phyloP scores from a whole-genome alignment of 2,329 filamentous ascomycete genomes.

The Mycosphaerella arachidis region DNA sequence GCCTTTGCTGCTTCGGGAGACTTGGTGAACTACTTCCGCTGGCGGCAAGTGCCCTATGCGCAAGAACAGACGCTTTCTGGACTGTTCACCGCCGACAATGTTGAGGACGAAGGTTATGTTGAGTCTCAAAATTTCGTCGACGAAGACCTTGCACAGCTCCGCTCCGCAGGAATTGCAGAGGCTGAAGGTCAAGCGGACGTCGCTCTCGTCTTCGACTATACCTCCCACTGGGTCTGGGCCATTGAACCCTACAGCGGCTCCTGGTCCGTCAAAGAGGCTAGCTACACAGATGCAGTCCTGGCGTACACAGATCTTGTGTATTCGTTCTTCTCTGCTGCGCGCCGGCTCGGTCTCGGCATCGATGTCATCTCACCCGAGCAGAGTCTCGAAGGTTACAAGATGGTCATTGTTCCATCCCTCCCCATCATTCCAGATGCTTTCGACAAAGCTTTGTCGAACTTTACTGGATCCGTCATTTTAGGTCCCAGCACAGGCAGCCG shows the following conservation, averaged over 20 bases:
- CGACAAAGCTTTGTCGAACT: slow-evolving; percentile 12
- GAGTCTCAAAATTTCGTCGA: slow-evolving; percentile 18
- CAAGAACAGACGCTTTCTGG: slow-evolving; percentile 24
- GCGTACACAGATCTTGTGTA: slow-evolving; percentile 19
- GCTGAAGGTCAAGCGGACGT: slow-evolving; percentile 17
- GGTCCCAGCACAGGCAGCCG: slow-evolving; percentile 20
- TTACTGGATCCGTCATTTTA: slow-evolving; percentile 16
- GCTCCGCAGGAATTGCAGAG: neutral
- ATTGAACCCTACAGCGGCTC: slow-evolving; percentile 24
- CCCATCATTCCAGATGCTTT: slow-evolving; percentile 21
- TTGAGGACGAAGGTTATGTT: slow-evolving; percentile 18
- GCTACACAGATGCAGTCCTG: slow-evolving; percentile 13
- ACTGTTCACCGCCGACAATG: slow-evolving; percentile 19
- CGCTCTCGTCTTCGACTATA: slow-evolving; percentile 21
- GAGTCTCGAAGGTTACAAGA: slow-evolving; percentile 18
- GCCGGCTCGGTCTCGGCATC: slow-evolving; percentile 20
- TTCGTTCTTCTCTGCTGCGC: slow-evolving; percentile 22
- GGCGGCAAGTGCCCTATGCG: slow-evolving; percentile 22
- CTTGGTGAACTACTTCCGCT: slow-evolving; percentile 25
- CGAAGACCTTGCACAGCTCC: slow-evolving; percentile 14
- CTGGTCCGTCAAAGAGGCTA: slow-evolving; percentile 20
- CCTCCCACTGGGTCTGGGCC: slow-evolving; percentile 21
- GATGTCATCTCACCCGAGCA: slow-evolving; percentile 24
- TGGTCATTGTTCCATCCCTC: slow-evolving; percentile 22
- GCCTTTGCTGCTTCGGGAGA: slow-evolving; percentile 22